phyloP scores from a whole-genome alignment of 345 rosid species.

The Ailanthus altissimus region DNA sequence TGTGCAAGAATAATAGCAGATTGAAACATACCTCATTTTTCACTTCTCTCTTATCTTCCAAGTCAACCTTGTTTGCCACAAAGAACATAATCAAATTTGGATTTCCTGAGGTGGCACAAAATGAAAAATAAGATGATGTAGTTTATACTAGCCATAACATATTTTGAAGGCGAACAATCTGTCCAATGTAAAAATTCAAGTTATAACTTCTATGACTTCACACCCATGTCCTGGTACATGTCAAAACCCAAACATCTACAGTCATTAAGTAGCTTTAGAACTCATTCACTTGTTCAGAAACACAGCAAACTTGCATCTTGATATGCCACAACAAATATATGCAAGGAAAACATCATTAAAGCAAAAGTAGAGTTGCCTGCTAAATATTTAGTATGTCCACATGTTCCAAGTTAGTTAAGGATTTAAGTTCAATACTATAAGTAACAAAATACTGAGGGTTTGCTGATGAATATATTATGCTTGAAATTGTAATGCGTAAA shows the following conservation, averaged over 20 bases:
- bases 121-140: not conserved
- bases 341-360: constrained; percentile 7
- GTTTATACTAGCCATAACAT: not conserved
- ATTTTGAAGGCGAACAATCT: not conserved
- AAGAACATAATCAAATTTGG: constrained; percentile 65
- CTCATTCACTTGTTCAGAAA: not conserved
- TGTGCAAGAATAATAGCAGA: not conserved
- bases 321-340: not conserved
- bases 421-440: not conserved
- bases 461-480: not conserved
- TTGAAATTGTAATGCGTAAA: not conserved
- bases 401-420: not conserved
- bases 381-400: not conserved
- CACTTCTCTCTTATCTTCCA: constrained; percentile 69
- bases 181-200: not conserved
- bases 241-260: constrained; percentile 1
- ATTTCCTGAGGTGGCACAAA: constrained; percentile 46
- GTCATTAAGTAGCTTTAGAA: constrained; percentile 1
- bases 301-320: not conserved
- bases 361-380: not conserved
- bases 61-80: constrained; percentile 75
- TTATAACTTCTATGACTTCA: not conserved
- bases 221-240: not conserved
- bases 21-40: constrained; percentile 47
- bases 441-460: not conserved